Conservation (phyloP, 1,284 basidiomycete genomes). For the Cutaneotrichosporon sp. region DNA sequence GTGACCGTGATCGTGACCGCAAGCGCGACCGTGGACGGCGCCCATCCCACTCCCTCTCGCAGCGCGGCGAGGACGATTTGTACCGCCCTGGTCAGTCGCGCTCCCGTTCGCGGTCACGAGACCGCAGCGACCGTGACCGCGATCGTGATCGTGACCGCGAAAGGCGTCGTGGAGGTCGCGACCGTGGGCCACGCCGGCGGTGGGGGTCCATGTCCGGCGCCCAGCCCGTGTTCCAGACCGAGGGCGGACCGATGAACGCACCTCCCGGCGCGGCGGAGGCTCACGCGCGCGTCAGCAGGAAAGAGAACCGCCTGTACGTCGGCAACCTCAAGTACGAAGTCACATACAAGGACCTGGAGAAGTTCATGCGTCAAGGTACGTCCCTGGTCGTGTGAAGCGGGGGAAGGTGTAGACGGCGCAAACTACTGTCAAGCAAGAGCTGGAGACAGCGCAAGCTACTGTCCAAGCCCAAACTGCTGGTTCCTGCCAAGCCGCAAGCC, state of each 20-base stretch:
- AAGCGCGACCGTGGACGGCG: too few relatives aligned
- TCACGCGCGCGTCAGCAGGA: constrained; percentile 88
- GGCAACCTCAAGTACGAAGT: constrained; percentile 97
- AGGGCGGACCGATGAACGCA: constrained; percentile 89
- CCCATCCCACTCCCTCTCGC: not conserved
- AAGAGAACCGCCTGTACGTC: constrained; percentile 97
- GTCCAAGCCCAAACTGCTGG: not conserved
- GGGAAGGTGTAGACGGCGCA: not conserved
- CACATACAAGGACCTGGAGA: constrained; percentile 95
- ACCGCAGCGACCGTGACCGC: constrained; percentile 8
- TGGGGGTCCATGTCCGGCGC: constrained; percentile 5
- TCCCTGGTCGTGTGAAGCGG: constrained; percentile 40
- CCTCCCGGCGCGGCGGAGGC: constrained; percentile 82
- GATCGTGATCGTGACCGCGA: constrained; percentile 13
- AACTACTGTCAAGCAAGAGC: not conserved
- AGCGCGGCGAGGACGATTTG: not conserved
- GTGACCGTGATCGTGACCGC: not conserved
- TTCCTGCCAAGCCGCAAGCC: not conserved
- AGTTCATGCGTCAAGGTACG: constrained; percentile 99
- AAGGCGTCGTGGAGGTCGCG: constrained; percentile 2
- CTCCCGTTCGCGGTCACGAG: too few relatives aligned
- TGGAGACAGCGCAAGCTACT: not conserved
- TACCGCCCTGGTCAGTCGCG: too few relatives aligned
- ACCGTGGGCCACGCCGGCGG: not conserved
- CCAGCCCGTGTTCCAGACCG: constrained; percentile 29